These are phyloP conservation scores for Bassia scoparia DNA, from an alignment of 148 eudicot species.

Conservation along the genomic window DNA sequence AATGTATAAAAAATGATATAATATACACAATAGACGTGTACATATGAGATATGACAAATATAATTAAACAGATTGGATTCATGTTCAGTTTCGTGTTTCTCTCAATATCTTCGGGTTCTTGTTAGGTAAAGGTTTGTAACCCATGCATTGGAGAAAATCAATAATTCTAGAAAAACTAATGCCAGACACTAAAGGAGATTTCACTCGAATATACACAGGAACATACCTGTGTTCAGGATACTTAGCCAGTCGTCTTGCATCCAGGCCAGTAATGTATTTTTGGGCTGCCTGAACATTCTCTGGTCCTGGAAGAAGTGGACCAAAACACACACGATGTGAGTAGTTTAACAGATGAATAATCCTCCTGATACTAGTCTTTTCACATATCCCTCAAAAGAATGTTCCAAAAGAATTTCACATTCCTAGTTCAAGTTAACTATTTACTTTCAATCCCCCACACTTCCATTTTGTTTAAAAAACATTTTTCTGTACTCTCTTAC, in stretches of 20 bases:
- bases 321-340: neutral
- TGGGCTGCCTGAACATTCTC: conserved; percentile 90
- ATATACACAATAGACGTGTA: too few species aligned
- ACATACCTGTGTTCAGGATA: conserved; percentile 73
- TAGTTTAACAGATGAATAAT: neutral
- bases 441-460: neutral
- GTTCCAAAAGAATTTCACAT: neutral
- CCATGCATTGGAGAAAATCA: neutral
- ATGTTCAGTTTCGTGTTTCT: too few species aligned
- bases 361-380: neutral
- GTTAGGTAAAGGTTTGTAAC: too few species aligned
- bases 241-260: conserved; percentile 90
- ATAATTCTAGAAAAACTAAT: neutral
- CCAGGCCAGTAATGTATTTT: conserved; percentile 88
- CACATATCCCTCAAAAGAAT: neutral
- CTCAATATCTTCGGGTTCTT: too few species aligned
- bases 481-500: neutral
- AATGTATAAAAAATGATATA: too few species aligned
- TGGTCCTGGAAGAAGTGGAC: conserved; percentile 41
- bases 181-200: neutral
- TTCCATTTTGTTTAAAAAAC: neutral
- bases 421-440: neutral
- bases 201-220: neutral
- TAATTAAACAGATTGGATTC: too few species aligned
- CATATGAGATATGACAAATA: too few species aligned